These are phyloP conservation scores for Cryptococcus neoformans DNA, from an alignment of 1,284 basidiomycete species.

Conservation along the genomic window DNA sequence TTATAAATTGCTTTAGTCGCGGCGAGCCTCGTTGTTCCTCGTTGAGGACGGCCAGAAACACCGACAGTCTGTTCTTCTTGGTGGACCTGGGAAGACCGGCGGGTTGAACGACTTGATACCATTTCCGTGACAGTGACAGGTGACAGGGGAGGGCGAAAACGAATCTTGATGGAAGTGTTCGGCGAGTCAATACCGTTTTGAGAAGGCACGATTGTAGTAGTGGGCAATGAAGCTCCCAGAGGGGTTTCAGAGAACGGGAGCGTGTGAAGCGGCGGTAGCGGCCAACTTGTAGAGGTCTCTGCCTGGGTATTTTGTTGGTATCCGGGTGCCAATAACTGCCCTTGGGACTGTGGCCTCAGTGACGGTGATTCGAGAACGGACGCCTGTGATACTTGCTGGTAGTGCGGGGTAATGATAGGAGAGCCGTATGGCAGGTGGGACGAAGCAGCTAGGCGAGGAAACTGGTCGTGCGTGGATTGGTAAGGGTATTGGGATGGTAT, in stretches of 20 bases:
- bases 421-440: background rate
- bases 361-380: background rate
- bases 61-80: background rate
- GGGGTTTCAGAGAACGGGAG: background rate
- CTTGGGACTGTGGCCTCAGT: background rate
- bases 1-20: conserved; percentile 12
- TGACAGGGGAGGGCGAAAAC: conserved; percentile 8
- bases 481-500: background rate
- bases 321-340: background rate
- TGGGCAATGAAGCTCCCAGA: background rate
- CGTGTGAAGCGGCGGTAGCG: background rate
- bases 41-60: conserved; percentile 8
- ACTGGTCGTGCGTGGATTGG: background rate
- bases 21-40: conserved; percentile 12
- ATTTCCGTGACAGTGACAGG: background rate
- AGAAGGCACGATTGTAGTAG: background rate
- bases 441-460: background rate
- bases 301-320: background rate
- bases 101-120: conserved; percentile 2
- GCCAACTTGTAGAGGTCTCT: no score
- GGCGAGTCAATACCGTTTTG: background rate
- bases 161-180: conserved; percentile 18
- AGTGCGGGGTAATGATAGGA: background rate
- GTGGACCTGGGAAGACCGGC: background rate
- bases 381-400: background rate